Evolutionary conservation across 2,329 filamentous ascomycete genomes (phyloP).

Genomic region (Colletotrichum destructivum): DNA sequence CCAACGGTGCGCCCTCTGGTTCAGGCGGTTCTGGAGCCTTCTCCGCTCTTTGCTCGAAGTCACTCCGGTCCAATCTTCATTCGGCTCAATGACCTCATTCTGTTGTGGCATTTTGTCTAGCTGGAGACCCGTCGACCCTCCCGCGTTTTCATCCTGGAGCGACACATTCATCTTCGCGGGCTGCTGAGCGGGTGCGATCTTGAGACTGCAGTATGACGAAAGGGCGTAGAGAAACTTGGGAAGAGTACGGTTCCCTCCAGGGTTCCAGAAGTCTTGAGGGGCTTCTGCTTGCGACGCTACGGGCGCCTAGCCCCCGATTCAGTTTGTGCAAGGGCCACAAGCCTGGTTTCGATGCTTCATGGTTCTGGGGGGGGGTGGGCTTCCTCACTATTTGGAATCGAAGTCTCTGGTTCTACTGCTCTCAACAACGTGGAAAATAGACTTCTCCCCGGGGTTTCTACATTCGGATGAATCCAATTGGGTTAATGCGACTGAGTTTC

Average conservation of each 20-base stretch:
- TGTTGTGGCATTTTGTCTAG: background rate
- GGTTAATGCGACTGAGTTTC: no score
- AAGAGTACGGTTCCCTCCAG: no score
- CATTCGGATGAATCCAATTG: no score
- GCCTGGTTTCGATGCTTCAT: background rate
- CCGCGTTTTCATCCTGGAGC: background rate
- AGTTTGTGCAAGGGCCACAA: background rate
- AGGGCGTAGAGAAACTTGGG: no score
- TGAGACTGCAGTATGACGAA: background rate
- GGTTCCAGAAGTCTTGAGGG: background rate
- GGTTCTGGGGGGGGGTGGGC: no score
- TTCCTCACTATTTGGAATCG: background rate
- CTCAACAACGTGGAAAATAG: no score
- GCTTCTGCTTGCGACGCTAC: conserved; percentile 9
- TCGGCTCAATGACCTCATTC: background rate
- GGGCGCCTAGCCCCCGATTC: background rate
- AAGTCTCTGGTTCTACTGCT: no score
- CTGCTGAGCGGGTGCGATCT: background rate
- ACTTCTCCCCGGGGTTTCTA: no score
- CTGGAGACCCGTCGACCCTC: background rate
- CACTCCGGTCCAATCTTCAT: conserved; percentile 31
- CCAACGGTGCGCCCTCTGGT: conserved; percentile 34
- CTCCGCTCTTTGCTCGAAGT: conserved; percentile 30
- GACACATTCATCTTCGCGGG: background rate
- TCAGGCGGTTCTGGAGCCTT: conserved; percentile 35